Evolutionary conservation across 768 basidiomycete genomes (phyloP).

Genomic region (Agaricus blazei): DNA sequence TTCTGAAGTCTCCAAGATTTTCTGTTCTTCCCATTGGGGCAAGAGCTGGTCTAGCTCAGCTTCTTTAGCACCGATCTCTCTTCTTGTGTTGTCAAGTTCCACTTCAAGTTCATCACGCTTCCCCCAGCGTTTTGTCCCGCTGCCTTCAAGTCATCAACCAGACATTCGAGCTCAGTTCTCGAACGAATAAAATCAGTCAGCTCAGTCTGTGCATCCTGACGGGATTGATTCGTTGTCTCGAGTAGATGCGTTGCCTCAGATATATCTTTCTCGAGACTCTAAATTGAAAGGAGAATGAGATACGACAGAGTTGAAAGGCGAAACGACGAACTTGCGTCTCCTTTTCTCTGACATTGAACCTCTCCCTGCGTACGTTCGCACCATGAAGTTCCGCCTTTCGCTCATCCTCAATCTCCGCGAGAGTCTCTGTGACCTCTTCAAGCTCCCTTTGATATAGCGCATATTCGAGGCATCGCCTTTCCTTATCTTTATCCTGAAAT

Average conservation of each 20-base stretch:
- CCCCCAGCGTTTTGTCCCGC: constrained; percentile 60
- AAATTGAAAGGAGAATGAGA: background rate
- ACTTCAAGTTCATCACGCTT: constrained; percentile 55
- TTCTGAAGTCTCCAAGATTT: constrained; percentile 45
- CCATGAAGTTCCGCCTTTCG: constrained; percentile 77
- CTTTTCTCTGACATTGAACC: constrained; percentile 80
- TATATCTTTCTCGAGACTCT: constrained; percentile 74
- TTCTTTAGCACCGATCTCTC: constrained; percentile 62
- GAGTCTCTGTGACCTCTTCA: constrained; percentile 78
- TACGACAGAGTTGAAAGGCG: background rate
- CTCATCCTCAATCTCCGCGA: constrained; percentile 86
- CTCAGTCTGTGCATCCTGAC: constrained; percentile 75
- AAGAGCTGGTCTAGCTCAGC: constrained; percentile 52
- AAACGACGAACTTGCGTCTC: constrained; percentile 63
- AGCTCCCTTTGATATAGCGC: constrained; percentile 89
- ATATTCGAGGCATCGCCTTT: constrained; percentile 91
- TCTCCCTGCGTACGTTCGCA: constrained; percentile 76
- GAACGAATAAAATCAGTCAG: constrained; percentile 82
- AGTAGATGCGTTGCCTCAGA: constrained; percentile 64
- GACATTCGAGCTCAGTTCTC: constrained; percentile 82
- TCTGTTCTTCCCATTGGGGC: constrained; percentile 66
- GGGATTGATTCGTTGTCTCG: constrained; percentile 64
- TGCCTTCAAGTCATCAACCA: constrained; percentile 68
- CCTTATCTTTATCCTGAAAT: constrained; percentile 94
- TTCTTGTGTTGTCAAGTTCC: constrained; percentile 59